phyloP scores from a whole-genome alignment of 2,329 filamentous ascomycete species.

The Botryotinia convoluta region DNA sequence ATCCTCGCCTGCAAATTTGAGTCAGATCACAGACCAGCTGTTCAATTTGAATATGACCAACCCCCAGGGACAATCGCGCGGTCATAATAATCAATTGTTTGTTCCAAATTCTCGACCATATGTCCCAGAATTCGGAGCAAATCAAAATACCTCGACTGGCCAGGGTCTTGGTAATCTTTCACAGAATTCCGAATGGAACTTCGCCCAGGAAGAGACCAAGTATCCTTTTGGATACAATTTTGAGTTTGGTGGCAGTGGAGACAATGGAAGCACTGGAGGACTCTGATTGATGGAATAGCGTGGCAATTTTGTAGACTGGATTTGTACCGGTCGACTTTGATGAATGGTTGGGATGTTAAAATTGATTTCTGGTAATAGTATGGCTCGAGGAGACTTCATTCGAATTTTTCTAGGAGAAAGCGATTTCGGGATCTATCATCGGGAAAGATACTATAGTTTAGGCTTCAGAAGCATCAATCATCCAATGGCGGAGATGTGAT shows the following conservation, averaged over 20 bases:
- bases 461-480: neutral
- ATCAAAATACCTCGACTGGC: neutral
- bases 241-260: neutral
- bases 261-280: neutral
- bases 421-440: neutral
- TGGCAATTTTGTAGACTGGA: neutral
- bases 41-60: neutral
- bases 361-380: neutral
- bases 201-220: neutral
- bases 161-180: neutral
- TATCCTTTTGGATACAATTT: conserved; percentile 14
- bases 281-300: neutral
- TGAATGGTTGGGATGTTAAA: neutral
- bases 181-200: conserved; percentile 7
- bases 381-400: neutral
- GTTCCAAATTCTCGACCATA: neutral
- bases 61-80: neutral
- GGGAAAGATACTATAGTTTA: neutral
- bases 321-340: neutral
- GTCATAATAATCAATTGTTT: conserved; percentile 14
- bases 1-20: conserved; percentile 13
- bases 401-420: neutral
- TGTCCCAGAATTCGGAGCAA: neutral
- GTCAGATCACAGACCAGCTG: conserved; percentile 3
- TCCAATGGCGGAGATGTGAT: neutral